A percentile compares a stretch with the other conserved stretches of the same genome.
phyloP scores from a whole-genome alignment of 2,329 filamentous ascomycete species.

The Cordyceps militaris region DNA sequence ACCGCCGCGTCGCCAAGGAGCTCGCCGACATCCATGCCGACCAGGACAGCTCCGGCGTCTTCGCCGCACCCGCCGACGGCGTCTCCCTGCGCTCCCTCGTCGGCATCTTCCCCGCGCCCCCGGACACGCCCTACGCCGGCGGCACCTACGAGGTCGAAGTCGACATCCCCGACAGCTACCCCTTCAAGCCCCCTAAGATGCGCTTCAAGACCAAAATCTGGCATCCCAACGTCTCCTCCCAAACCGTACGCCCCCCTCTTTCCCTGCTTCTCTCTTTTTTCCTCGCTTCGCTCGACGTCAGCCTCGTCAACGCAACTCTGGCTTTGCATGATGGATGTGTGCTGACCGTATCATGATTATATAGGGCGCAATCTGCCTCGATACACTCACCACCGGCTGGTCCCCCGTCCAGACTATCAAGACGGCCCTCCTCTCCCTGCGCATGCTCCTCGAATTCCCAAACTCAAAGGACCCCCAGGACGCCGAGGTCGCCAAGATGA shows the following conservation, averaged over 20 bases:
- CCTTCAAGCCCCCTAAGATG: slow-evolving; percentile 88
- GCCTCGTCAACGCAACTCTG: neutral
- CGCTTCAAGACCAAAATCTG: slow-evolving; percentile 89
- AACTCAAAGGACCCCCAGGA: slow-evolving; percentile 97
- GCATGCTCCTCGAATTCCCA: slow-evolving; percentile 85
- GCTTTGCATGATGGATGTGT: too few species aligned
- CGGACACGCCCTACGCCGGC: slow-evolving; percentile 88
- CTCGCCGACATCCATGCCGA: slow-evolving; percentile 69
- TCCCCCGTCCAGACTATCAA: slow-evolving; percentile 95
- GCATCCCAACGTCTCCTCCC: slow-evolving; percentile 95
- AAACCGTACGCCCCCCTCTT: slow-evolving; percentile 58
- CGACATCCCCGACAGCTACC: slow-evolving; percentile 79
- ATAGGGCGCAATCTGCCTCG: slow-evolving; percentile 92
- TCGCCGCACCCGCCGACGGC: slow-evolving; percentile 55
- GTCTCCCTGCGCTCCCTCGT: slow-evolving; percentile 74
- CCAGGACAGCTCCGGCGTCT: slow-evolving; percentile 64
- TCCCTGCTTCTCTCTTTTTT: slow-evolving; percentile 16
- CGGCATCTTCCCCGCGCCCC: slow-evolving; percentile 77
- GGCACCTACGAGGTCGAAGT: slow-evolving; percentile 80
- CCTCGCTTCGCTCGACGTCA: slow-evolving; percentile 1
- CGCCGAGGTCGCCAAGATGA: slow-evolving; percentile 87
- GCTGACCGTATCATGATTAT: neutral
- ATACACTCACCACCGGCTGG: slow-evolving; percentile 85
- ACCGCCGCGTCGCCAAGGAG: slow-evolving; percentile 66
- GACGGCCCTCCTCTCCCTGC: slow-evolving; percentile 84